Percentiles rank a stretch among this genome's conserved stretches.
phyloP scores from a whole-genome alignment of 106 monocot genomes.

The Dendrobium officinale region DNA sequence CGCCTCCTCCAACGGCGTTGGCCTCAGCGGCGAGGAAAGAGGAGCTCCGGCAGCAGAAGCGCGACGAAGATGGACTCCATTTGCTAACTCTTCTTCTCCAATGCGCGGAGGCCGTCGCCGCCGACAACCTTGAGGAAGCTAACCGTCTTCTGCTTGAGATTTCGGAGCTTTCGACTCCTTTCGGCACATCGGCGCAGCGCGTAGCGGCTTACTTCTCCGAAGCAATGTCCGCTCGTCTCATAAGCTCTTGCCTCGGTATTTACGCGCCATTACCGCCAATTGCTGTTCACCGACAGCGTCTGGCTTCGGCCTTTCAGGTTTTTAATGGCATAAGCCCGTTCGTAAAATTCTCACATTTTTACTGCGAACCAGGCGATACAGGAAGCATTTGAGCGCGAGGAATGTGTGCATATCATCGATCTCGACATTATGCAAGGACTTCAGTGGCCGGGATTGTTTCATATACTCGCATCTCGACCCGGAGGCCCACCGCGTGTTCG shows the following conservation, averaged over 20 bases:
- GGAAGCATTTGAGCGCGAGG: constrained; percentile 84
- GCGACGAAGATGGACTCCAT: constrained; percentile 88
- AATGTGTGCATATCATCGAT: constrained; percentile 88
- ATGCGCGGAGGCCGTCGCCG: constrained; percentile 85
- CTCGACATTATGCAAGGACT: constrained; percentile 96
- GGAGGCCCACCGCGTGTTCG: constrained; percentile 74
- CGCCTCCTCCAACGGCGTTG: too few relatives aligned
- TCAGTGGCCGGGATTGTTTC: constrained; percentile 91
- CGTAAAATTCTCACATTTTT: constrained; percentile 97
- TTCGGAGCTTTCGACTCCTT: constrained; percentile 88
- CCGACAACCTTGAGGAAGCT: constrained; percentile 87
- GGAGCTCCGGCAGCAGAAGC: constrained; percentile 56
- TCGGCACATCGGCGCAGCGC: constrained; percentile 92
- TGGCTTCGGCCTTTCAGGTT: constrained; percentile 84
- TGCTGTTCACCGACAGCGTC: constrained; percentile 42
- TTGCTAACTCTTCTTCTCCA: constrained; percentile 88
- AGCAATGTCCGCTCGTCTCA: constrained; percentile 88
- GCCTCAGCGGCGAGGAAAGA: constrained; percentile 29
- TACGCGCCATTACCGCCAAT: constrained; percentile 62
- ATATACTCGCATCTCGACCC: constrained; percentile 80
- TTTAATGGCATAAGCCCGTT: constrained; percentile 94
- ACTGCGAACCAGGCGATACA: constrained; percentile 97
- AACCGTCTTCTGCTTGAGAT: constrained; percentile 72
- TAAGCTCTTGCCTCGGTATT: constrained; percentile 81
- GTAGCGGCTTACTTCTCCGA: constrained; percentile 98